These are phyloP conservation scores for Citeromyces matritensis DNA, from an alignment of 805 yeast genomes.

Conservation along the genomic window DNA sequence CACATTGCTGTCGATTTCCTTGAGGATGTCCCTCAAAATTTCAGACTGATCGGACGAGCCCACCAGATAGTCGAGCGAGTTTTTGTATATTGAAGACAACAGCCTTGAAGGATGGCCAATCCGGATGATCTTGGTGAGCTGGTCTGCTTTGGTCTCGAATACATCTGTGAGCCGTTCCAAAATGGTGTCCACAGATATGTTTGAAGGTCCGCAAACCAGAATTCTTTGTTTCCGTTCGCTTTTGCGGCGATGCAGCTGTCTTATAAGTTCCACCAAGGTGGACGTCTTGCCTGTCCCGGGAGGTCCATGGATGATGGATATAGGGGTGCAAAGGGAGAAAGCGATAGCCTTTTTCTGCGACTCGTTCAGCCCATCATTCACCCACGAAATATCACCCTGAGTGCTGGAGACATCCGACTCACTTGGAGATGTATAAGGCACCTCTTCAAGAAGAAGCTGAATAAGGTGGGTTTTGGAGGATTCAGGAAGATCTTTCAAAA, in stretches of 20 bases:
- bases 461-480: conserved; percentile 21
- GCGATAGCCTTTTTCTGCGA: conserved; percentile 66
- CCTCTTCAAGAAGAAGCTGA: conserved; percentile 30
- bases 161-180: conserved; percentile 51
- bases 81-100: conserved; percentile 40
- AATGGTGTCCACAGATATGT: conserved; percentile 83
- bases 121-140: conserved; percentile 33
- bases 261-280: conserved; percentile 68
- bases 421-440: conserved; percentile 15
- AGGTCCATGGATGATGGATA: conserved; percentile 59
- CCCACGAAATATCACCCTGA: conserved; percentile 12
- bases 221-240: conserved; percentile 25
- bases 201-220: conserved; percentile 88
- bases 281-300: conserved; percentile 82
- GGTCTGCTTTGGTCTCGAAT: conserved; percentile 16
- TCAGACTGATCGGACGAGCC: conserved; percentile 42
- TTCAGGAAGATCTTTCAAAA: conserved; percentile 30
- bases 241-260: conserved; percentile 39
- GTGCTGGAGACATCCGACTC: conserved; percentile 3
- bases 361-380: conserved; percentile 33
- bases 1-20: conserved; percentile 49
- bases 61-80: conserved; percentile 64
- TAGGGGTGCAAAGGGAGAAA: conserved; percentile 44
- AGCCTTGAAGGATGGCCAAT: conserved; percentile 92
- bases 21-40: conserved; percentile 50